phyloP scores from a whole-genome alignment of 2,329 filamentous ascomycete species.

The Xylariaceae sp. region DNA sequence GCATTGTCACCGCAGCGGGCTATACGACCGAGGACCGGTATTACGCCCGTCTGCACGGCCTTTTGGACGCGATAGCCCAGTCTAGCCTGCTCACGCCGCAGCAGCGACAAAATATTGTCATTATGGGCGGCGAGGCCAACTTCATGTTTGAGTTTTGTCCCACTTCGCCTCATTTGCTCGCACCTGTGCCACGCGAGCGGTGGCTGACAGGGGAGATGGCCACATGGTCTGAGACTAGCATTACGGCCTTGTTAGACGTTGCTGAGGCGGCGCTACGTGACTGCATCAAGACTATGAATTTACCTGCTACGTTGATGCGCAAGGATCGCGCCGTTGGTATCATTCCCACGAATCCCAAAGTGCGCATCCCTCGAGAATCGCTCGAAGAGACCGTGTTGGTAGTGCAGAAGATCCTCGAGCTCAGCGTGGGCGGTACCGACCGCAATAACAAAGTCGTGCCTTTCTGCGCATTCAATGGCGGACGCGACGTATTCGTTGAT shows the following conservation, averaged over 20 bases:
- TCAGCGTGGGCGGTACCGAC: constrained; percentile 57
- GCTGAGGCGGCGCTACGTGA: constrained; percentile 81
- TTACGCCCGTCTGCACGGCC: constrained; percentile 79
- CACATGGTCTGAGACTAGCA: constrained; percentile 71
- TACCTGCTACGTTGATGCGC: constrained; percentile 75
- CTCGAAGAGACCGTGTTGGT: constrained; percentile 95
- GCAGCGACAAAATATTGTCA: constrained; percentile 75
- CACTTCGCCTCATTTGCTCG: constrained; percentile 61
- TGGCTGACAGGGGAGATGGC: constrained; percentile 80
- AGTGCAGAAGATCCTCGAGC: constrained; percentile 86
- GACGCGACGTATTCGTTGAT: constrained; percentile 96
- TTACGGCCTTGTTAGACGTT: constrained; percentile 77
- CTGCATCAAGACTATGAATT: constrained; percentile 72
- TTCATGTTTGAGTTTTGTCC: constrained; percentile 82
- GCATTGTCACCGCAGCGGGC: constrained; percentile 93
- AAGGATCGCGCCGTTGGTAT: constrained; percentile 87
- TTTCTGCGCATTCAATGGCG: constrained; percentile 97
- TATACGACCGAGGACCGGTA: constrained; percentile 87
- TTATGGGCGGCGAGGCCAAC: constrained; percentile 95
- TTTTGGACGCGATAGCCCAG: constrained; percentile 71
- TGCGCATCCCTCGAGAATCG: constrained; percentile 77
- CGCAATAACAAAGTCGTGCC: constrained; percentile 51
- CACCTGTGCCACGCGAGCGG: constrained; percentile 58
- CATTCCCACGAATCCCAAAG: constrained; percentile 58
- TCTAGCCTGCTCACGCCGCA: constrained; percentile 55